A percentile compares a stretch with the other conserved stretches of the same genome.
These are phyloP conservation scores for Annulohypoxylon maeteangense DNA, from an alignment of 495 filamentous ascomycete genomes.

Conservation along the genomic window DNA sequence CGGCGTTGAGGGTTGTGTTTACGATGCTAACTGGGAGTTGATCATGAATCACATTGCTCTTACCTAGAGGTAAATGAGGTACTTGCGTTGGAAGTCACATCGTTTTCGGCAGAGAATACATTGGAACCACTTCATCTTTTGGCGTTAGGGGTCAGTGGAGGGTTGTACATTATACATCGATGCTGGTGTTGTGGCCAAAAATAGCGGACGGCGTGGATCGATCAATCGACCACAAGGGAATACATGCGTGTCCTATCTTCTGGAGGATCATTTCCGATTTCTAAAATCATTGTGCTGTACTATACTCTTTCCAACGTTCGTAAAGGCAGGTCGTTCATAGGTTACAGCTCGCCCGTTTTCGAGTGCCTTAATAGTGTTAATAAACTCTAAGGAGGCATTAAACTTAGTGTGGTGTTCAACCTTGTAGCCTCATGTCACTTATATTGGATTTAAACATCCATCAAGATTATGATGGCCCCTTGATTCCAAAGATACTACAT, in stretches of 20 bases:
- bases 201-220: conserved; percentile 8
- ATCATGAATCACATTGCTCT: conserved; percentile 13
- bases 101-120: conserved; percentile 3
- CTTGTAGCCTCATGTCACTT: not conserved
- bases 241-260: conserved; percentile 1
- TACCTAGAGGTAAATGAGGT: not conserved
- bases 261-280: not conserved
- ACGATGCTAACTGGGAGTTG: not conserved
- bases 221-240: conserved; percentile 9
- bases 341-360: not conserved
- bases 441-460: not conserved
- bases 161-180: conserved; percentile 30
- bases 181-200: conserved; percentile 25
- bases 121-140: conserved; percentile 4
- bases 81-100: not conserved
- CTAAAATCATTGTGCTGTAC: not conserved
- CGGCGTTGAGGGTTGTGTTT: conserved; percentile 33
- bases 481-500: not conserved
- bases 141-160: conserved; percentile 13
- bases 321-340: not conserved
- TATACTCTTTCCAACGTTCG: not conserved
- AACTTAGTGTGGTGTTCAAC: too few species aligned
- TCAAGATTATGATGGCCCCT: not conserved
- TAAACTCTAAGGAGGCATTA: not conserved
- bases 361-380: not conserved